Evolutionary conservation across 2,329 filamentous ascomycete species (phyloP).

Genomic region (Fusarium foetens): DNA sequence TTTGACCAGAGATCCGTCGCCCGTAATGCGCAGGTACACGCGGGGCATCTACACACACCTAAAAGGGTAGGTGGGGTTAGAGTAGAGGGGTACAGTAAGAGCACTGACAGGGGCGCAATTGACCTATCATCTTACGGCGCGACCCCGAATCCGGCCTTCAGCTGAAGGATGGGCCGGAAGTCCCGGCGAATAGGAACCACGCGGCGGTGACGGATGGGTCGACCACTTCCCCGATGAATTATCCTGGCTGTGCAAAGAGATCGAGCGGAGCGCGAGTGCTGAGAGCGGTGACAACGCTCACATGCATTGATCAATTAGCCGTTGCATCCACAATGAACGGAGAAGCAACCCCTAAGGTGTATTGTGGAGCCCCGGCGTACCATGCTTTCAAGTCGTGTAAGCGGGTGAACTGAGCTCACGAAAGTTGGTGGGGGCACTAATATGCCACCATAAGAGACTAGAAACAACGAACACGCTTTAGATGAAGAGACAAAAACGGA

Average conservation of each 20-base stretch:
- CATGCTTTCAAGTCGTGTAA: not conserved
- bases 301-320: not conserved
- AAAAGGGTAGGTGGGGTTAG: not conserved
- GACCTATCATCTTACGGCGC: not conserved
- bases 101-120: not conserved
- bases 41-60: not conserved
- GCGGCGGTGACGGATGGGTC: not conserved
- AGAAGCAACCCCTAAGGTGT: not conserved
- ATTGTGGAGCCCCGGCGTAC: not conserved
- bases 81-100: not conserved
- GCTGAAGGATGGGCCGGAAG: not conserved
- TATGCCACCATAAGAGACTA: not conserved
- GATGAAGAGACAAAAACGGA: not conserved
- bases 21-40: not conserved
- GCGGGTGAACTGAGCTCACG: not conserved
- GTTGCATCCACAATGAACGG: not conserved
- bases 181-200: not conserved
- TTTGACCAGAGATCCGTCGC: not conserved
- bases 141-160: not conserved
- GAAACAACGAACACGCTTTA: not conserved
- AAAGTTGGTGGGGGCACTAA: not conserved
- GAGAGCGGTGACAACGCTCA: not conserved
- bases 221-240: not conserved
- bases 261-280: not conserved
- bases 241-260: not conserved